Evolutionary conservation across 306 rosid genomes (phyloP), one percentile per base, ranked within the genome.

Genomic region (Medicago ruthenica): DNA sequence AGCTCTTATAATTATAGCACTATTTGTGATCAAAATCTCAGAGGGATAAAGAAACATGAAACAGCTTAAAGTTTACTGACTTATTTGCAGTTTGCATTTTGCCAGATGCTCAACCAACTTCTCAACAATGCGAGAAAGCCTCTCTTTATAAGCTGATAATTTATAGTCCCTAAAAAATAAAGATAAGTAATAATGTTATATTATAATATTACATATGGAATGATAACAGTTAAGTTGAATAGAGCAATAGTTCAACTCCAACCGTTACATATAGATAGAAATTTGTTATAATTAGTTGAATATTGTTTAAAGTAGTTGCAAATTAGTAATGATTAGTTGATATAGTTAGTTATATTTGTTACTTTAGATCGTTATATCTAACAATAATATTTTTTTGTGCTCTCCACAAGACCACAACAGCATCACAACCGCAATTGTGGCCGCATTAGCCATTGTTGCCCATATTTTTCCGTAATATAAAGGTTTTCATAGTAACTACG

Each of bases 121-220:
- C 6, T 7, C 0, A 13, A 17, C 72, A 77, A 6, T 12, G 8
- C 0, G 13, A 7, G 8, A 8, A 66, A 72, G 76, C 45, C 71
- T 77, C 6, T n/a, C 21, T 39, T 0, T 59, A 17, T 72, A 77
- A 0, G 39, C 17, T 17, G 66, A 59, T 50, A 82, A 77, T 0
- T 40, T 22, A 15, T 77, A 65, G 10, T 36, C 10, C 82, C 85
- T 82, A 58, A 57, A 45, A 55, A 40, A 50, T 6, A 41, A 53
- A 61, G 1, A 39, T 11, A 1, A 36, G 54, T 9, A 48, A 63
- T 63, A 15, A 4, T 27, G 44, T 27, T 48, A n/a, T 22, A 69
- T 69, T 50, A 70, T 15, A 9, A 6, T 70, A 9, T 48, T 24
- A n/a, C 8, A 17, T 34, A 37, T 70, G 63, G 17, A 34, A 51